Percentiles rank a stretch among this genome's conserved stretches.
Evolutionary conservation across 176 grass and related monocot genomes (phyloP).

Genomic region (Raddia distichophylla): DNA sequence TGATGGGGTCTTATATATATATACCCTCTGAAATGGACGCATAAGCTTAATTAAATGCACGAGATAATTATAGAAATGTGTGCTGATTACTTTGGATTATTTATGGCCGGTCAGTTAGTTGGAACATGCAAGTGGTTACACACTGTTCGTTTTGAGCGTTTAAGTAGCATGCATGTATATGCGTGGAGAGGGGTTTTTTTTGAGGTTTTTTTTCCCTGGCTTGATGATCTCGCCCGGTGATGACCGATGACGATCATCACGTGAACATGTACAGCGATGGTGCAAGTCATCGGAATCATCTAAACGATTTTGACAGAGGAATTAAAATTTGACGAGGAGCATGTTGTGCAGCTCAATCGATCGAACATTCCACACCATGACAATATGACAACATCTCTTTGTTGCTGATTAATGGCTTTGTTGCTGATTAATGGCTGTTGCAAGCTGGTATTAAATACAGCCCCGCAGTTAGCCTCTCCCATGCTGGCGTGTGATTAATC

Average conservation of each 20-base stretch:
- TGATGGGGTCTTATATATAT: background rate
- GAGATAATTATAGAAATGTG: background rate
- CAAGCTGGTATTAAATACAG: background rate
- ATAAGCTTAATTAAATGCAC: background rate
- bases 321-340: background rate
- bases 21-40: background rate
- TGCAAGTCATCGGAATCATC: background rate
- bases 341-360: background rate
- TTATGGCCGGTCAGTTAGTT: background rate
- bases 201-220: background rate
- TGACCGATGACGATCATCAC: background rate
- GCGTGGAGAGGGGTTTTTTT: no score
- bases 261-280: background rate
- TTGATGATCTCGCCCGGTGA: background rate
- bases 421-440: background rate
- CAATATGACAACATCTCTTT: background rate
- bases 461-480: background rate
- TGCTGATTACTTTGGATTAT: background rate
- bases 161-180: background rate
- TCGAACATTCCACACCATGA: background rate
- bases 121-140: background rate
- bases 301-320: background rate
- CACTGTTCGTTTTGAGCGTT: background rate
- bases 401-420: background rate
- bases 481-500: background rate